These are phyloP conservation scores for Mrakia gelida DNA, from an alignment of 768 basidiomycete genomes.

Conservation along the genomic window DNA sequence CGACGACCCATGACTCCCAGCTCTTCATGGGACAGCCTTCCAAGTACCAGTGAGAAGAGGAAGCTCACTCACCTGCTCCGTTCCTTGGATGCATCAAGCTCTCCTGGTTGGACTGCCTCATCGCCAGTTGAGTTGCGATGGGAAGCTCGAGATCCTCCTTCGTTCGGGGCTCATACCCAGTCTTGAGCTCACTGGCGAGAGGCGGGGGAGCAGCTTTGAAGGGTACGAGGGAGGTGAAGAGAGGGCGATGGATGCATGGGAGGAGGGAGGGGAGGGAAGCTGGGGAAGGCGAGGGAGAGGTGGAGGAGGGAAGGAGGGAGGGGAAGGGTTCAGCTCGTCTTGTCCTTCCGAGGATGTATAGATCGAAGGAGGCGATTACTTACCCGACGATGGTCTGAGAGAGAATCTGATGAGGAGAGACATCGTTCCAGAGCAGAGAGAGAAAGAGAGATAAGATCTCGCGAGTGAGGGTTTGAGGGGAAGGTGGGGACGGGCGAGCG, in stretches of 20 bases:
- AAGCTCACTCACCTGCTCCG: constrained; percentile 62
- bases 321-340: neutral
- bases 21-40: constrained; percentile 9
- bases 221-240: neutral
- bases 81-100: constrained; percentile 85
- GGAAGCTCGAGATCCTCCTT: neutral
- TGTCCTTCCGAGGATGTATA: neutral
- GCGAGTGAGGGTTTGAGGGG: neutral
- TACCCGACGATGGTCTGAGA: neutral
- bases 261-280: neutral
- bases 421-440: neutral
- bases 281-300: neutral
- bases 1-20: neutral
- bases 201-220: neutral
- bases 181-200: neutral
- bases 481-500: neutral
- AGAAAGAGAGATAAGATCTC: no score
- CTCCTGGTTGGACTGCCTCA: constrained; percentile 73
- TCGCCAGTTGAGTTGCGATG: constrained; percentile 50
- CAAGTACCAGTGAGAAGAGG: no score
- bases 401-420: neutral
- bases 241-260: neutral
- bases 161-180: neutral
- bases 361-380: neutral
- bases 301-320: neutral